Evolutionary conservation across 306 rosid genomes (phyloP).

Genomic region (Sechiopsis laciniata): DNA sequence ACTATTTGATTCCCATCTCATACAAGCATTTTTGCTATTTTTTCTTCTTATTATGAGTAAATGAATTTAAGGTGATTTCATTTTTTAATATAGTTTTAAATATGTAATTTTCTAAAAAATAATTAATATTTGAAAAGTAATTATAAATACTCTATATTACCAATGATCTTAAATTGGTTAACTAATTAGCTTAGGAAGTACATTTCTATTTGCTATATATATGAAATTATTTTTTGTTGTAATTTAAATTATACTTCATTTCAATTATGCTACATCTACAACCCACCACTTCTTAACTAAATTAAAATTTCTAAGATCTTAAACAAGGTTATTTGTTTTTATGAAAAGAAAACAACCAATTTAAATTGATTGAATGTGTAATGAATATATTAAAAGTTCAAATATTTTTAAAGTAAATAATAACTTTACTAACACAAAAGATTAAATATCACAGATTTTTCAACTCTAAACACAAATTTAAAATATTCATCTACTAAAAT

Average conservation of each 20-base stretch:
- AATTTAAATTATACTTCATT: neutral
- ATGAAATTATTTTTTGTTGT: neutral
- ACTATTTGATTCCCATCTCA: neutral
- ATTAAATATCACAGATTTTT: neutral
- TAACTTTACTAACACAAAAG: neutral
- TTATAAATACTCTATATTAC: neutral
- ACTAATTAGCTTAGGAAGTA: too few relatives aligned
- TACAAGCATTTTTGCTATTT: neutral
- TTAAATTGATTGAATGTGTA: neutral
- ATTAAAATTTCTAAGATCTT: neutral
- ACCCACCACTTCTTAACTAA: neutral
- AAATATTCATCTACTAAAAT: neutral
- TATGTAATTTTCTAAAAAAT: neutral
- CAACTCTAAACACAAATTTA: neutral
- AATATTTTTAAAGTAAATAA: neutral
- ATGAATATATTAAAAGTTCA: neutral
- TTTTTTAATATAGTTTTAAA: neutral
- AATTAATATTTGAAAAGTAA: neutral
- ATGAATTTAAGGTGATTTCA: neutral
- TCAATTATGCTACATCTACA: neutral
- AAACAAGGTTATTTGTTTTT: too few relatives aligned
- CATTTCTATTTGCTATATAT: neutral
- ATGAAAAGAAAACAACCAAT: neutral
- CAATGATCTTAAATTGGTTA: neutral
- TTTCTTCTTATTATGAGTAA: neutral